Evolutionary conservation across 2,329 filamentous ascomycete genomes (phyloP), one percentile per base, ranked within the genome.

Genomic region (Aspergillus niger): DNA sequence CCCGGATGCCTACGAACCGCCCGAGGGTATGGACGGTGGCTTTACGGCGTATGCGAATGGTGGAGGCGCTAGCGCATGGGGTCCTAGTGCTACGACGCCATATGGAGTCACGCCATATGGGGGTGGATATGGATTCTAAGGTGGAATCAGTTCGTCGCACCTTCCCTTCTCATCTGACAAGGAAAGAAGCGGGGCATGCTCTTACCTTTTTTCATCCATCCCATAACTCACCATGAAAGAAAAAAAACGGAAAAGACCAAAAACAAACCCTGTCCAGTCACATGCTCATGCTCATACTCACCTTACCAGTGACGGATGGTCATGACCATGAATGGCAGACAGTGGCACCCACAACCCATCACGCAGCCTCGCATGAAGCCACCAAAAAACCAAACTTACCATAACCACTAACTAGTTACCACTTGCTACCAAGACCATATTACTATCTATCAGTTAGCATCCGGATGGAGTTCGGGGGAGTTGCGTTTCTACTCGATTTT

Each of bases 1-100:
- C 63, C 80, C 81, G 2, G 81, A 82, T 66, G 79, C 73, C 15
- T 81, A 81, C 56, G 79, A 81, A 59, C 79, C 79, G 1, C 77
- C 77, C 1, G 77, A 79, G 67, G 76, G 76, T 8, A 76, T 79
- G 26, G 77, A 80, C 55, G 77, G 77, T 20, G 74, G 74, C 28
- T 72, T 77, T 61, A 78, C 74, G 36, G 73, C 72, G 11, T 78
- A 78, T 57, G 77, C 72, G 26, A 76, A 72, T 41, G 85, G 85
- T 24, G 85, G 85, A 24, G 82, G 79, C 55, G 80, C 84, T 62
- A 89, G 85, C 70, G 80, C 85, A 17, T 93, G 90, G 85, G 89
- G 89, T 17, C 86, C 81, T 38, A 82, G 78, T 53, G 84, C 80
- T 43, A 83, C 84, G 28, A 87, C 85, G 10, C 85, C 86, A 8